Percentiles rank a stretch among this genome's conserved stretches.
Evolutionary conservation across 1,284 basidiomycete genomes (phyloP).

Genomic region (Ganoderma leucocontextum): DNA sequence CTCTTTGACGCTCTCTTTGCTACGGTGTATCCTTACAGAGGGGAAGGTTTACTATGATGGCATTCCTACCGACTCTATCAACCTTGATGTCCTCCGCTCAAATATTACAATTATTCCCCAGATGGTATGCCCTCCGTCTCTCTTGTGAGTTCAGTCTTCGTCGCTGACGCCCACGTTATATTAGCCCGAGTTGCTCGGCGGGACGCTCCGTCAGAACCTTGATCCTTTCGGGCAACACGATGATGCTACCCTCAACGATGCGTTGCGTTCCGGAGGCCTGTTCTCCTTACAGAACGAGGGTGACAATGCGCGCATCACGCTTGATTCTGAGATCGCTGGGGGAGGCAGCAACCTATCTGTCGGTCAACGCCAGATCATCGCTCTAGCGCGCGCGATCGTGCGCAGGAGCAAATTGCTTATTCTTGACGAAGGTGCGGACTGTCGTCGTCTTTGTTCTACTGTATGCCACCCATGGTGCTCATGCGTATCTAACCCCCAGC

Average conservation of each 20-base stretch:
- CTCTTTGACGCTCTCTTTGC: conserved; percentile 51
- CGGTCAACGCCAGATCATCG: conserved; percentile 41
- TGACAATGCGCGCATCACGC: conserved; percentile 41
- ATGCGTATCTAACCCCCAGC: conserved; percentile 40
- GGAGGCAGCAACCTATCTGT: conserved; percentile 55
- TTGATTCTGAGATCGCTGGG: conserved; percentile 45
- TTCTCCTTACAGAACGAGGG: conserved; percentile 40
- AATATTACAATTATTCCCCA: conserved; percentile 60
- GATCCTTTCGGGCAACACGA: conserved; percentile 61
- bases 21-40: conserved; percentile 56
- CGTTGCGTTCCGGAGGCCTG: conserved; percentile 44
- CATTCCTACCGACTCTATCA: conserved; percentile 50
- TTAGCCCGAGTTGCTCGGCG: conserved; percentile 52
- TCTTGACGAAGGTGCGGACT: conserved; percentile 43
- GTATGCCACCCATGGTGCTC: not conserved
- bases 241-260: conserved; percentile 49
- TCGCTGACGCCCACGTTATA: no score
- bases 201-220: conserved; percentile 47
- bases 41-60: conserved; percentile 53
- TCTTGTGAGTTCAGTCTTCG: no score
- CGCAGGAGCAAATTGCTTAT: conserved; percentile 46
- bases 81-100: conserved; percentile 66
- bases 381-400: conserved; percentile 45
- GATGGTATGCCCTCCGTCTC: conserved; percentile 38
- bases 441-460: not conserved